phyloP scores from a whole-genome alignment of 495 filamentous ascomycete species.

The Neurospora pannonica region DNA sequence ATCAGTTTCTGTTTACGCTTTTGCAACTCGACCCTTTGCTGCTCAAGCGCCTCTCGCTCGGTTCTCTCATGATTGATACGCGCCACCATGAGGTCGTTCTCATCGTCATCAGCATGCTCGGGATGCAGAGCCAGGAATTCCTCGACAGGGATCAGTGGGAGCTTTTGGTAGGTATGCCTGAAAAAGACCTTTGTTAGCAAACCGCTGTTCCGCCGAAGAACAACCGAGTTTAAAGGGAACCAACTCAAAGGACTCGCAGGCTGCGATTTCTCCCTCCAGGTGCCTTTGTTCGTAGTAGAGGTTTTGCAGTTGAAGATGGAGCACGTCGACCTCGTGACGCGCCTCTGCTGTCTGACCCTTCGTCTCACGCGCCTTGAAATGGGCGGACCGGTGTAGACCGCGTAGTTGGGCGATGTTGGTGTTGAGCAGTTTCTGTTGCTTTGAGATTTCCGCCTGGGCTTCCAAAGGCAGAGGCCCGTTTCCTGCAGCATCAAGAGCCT shows the following conservation, averaged over 20 bases:
- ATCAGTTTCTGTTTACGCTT: slow-evolving; percentile 88
- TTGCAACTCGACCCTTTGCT: slow-evolving; percentile 72
- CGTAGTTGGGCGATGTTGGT: slow-evolving; percentile 75
- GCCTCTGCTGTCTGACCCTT: slow-evolving; percentile 80
- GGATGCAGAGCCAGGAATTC: slow-evolving; percentile 76
- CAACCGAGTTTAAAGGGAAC: slow-evolving; percentile 26
- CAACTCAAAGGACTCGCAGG: slow-evolving; percentile 86
- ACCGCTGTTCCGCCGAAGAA: neutral
- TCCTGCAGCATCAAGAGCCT: slow-evolving; percentile 27
- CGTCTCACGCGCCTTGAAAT: slow-evolving; percentile 72
- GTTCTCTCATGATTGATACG: slow-evolving; percentile 85
- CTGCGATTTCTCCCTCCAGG: slow-evolving; percentile 78
- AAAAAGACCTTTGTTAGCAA: neutral
- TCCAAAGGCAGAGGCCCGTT: slow-evolving; percentile 33
- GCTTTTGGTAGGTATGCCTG: slow-evolving; percentile 78
- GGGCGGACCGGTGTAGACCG: slow-evolving; percentile 69
- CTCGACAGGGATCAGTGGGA: slow-evolving; percentile 75
- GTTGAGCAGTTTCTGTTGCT: slow-evolving; percentile 70
- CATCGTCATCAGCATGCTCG: slow-evolving; percentile 56
- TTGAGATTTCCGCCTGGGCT: slow-evolving; percentile 53
- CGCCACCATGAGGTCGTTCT: slow-evolving; percentile 78
- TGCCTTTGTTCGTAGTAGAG: slow-evolving; percentile 93
- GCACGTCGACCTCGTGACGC: slow-evolving; percentile 78
- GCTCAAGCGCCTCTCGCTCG: slow-evolving; percentile 79
- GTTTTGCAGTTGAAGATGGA: slow-evolving; percentile 91